Evolutionary conservation across 371 early-diverging fungal species (phyloP), one percentile per base, ranked within the genome.

Genomic region (Chytridium lagenaria): DNA sequence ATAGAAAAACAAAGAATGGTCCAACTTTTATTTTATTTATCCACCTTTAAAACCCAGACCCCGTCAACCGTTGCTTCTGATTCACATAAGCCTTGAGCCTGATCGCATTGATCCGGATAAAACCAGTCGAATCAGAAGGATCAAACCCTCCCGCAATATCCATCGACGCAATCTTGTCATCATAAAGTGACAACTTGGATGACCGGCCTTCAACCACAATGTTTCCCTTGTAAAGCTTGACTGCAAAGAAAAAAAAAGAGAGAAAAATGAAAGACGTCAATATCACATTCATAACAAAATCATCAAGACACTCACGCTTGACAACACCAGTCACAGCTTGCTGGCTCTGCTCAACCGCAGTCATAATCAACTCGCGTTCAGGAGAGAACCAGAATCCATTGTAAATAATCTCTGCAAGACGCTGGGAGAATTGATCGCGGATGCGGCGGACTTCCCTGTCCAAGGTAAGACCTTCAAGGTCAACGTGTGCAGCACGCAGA

Each of bases 301-400:
- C 5, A 59, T 2, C 19, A 50, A 30, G 33, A 67, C 1, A 80
- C 81, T 69, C 51, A 85, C 84, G 85, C 71, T 92, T 91, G 49
- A 97, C 97, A 75, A 90, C 88, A 73, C 98, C 98, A 75, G 91
- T 90, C 75, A 98, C 95, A 64, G 87, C 87, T 75, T 86, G 80
- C 84, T 98, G 98, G 37, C 94, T 91, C 69, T 90, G 88, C 7
- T 84, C 88, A 55, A 98, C 90, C 44, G 92, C 88, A 66, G 93
- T 84, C 81, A 87, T 87, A 78, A 97, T 82, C 82, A 94, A 91
- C 67, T 95, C 94, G 67, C 95, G 92, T 84, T 98, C 98, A 59
- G 97, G 94, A 61, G 97, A 94, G 87, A 93, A 96, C 92, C 96
- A 97, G 78, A 92, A 87, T 37, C 97, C 98, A 74, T 98, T 97